Percentiles rank a stretch among this genome's conserved stretches.
Conservation (phyloP, 2,329 filamentous ascomycete species). For the Periconia digitata region DNA sequence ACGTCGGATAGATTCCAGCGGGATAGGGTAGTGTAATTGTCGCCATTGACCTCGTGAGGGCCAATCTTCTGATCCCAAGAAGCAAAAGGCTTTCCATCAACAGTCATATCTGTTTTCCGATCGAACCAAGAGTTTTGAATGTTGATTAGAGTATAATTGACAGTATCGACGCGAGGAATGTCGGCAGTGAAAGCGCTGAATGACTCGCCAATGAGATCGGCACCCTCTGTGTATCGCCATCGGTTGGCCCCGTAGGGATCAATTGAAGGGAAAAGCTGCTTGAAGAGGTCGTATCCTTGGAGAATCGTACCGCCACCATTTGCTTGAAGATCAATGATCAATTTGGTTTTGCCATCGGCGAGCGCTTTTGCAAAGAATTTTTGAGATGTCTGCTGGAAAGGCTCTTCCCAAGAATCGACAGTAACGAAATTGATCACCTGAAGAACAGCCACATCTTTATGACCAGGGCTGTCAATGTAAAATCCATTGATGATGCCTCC, state of each 20-base stretch:
- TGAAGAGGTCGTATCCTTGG: conserved; percentile 64
- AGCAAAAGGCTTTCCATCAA: conserved; percentile 54
- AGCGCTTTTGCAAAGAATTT: conserved; percentile 47
- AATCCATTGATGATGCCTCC: conserved; percentile 49
- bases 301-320: conserved; percentile 63
- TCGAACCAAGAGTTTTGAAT: conserved; percentile 49
- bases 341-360: conserved; percentile 58
- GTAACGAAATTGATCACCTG: conserved; percentile 46
- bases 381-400: conserved; percentile 46
- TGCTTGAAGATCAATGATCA: conserved; percentile 61
- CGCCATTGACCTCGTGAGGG: conserved; percentile 30
- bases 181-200: conserved; percentile 36
- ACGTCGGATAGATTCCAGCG: conserved; percentile 42
- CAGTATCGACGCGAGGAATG: conserved; percentile 34
- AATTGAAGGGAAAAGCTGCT: conserved; percentile 56
- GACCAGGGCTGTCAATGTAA: conserved; percentile 46
- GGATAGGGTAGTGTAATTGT: conserved; percentile 39
- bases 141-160: conserved; percentile 39
- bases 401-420: conserved; percentile 16
- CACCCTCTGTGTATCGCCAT: conserved; percentile 52
- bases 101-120: conserved; percentile 49
- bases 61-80: conserved; percentile 50
- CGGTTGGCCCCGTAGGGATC: conserved; percentile 55
- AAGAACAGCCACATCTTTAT: conserved; percentile 50
- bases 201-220: conserved; percentile 49